phyloP scores from a whole-genome alignment of 441 rosid genomes.

The Adansonia rubrostipa region DNA sequence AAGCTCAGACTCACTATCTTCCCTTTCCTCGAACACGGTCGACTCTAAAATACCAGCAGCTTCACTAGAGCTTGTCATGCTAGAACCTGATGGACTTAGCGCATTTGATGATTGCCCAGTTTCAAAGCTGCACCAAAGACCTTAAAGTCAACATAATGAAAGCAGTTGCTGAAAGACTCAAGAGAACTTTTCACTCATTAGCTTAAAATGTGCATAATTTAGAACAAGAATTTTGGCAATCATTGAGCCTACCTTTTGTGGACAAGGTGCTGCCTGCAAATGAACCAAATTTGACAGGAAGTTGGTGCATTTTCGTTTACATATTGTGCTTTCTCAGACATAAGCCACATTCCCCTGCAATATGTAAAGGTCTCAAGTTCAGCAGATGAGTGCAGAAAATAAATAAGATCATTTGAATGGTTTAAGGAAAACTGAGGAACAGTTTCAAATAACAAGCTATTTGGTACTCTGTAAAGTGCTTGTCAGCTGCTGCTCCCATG shows the following conservation, averaged over 20 bases:
- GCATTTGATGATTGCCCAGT: conserved; percentile 28
- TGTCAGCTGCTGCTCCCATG: conserved; percentile 60
- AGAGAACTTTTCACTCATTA: neutral
- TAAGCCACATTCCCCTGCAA: conserved; percentile 61
- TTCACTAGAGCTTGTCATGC: conserved; percentile 31
- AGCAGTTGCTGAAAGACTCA: neutral
- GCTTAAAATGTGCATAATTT: neutral
- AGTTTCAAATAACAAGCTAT: neutral
- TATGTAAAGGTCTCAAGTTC: conserved; percentile 23
- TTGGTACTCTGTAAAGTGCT: conserved; percentile 55
- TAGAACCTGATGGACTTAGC: conserved; percentile 30
- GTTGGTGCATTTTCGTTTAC: conserved; percentile 50
- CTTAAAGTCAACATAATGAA: neutral
- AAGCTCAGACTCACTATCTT: conserved; percentile 23
- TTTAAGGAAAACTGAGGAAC: conserved; percentile 17
- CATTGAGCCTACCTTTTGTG: conserved; percentile 46
- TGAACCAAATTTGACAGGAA: conserved; percentile 61
- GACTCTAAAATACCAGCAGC: conserved; percentile 19
- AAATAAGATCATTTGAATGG: neutral
- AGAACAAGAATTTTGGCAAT: neutral
- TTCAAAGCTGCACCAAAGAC: conserved; percentile 25
- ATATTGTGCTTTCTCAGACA: conserved; percentile 62
- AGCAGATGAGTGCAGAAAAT: neutral
- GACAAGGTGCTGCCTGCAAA: conserved; percentile 62
- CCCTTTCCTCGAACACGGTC: conserved; percentile 19